Percentiles rank a stretch among this genome's conserved stretches.
Evolutionary conservation across 306 rosid genomes (phyloP).

Genomic region (Sphenostylis stenocarpa): DNA sequence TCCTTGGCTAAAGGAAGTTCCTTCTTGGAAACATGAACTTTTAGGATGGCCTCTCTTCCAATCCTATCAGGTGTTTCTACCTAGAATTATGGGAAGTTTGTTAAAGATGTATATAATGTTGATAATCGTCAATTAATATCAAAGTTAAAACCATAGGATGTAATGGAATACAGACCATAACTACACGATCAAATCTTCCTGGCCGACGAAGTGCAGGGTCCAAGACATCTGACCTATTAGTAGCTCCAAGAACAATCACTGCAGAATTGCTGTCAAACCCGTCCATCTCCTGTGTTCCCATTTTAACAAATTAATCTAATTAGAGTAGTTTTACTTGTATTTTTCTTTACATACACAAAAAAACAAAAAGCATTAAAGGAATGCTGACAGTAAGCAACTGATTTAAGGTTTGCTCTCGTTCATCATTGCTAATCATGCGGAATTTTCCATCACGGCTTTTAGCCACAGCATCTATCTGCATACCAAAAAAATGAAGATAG

Average conservation of each 20-base stretch:
- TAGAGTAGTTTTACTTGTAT: neutral
- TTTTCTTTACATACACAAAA: constrained; percentile 9
- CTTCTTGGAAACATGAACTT: constrained; percentile 80
- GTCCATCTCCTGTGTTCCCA: constrained; percentile 85
- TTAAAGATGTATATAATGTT: neutral
- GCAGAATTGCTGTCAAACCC: constrained; percentile 98
- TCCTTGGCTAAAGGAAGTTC: constrained; percentile 89
- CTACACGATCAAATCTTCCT: constrained; percentile 97
- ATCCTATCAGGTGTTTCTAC: constrained; percentile 91
- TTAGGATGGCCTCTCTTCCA: constrained; percentile 89
- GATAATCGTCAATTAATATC: constrained; percentile 22
- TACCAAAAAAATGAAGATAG: constrained; percentile 18
- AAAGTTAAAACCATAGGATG: constrained; percentile 20
- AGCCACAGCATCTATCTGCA: constrained; percentile 98
- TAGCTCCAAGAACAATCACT: constrained; percentile 95
- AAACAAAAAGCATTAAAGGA: constrained; percentile 31
- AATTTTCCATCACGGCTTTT: constrained; percentile 97
- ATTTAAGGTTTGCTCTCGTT: constrained; percentile 96
- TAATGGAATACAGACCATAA: constrained; percentile 62
- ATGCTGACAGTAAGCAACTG: constrained; percentile 91
- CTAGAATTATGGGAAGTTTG: constrained; percentile 38
- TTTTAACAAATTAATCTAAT: constrained; percentile 23
- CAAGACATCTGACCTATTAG: constrained; percentile 87
- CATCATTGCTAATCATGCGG: constrained; percentile 93
- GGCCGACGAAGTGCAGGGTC: constrained; percentile 99